Evolutionary conservation across 768 basidiomycete genomes (phyloP), one percentile per base, ranked within the genome.

Genomic region (Baorangia bicolor): DNA sequence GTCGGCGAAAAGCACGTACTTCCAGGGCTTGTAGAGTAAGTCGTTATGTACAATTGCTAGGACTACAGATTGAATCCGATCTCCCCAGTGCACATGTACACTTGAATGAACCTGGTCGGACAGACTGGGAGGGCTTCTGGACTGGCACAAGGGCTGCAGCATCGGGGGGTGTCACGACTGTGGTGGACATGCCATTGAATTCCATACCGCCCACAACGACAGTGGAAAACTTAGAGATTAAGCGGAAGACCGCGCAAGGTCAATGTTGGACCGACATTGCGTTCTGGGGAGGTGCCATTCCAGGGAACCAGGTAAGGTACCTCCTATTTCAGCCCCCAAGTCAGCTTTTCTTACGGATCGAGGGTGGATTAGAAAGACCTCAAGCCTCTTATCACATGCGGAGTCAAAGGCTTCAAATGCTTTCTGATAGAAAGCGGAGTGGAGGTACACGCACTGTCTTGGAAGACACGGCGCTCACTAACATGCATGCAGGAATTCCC

Each of bases 111-210:
- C 94, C 94, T 9, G 94, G 94, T 13, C 84, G 94, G 25, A 92
- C 92, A 3, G 85, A 88, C 55, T 97, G 94, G 94, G 94, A 97
- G 67, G 94, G 94, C 0, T 96, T 97, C 69, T 83, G 80, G 74
- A 91, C 92, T 0, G 94, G 93, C n/a, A 95, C 94, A 1, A 75
- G 78, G 51, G 96, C 96, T 20, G 96, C 96, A 2, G 84, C 86
- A 2, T 89, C 93, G 1, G 96, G 96, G 21, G 97, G 96, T 8
- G 85, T 98, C n/a, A 98, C 95, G 9, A 92, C 93, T 7, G 77
- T 98, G 21, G 87, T 98, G 31, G 97, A 98, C 74, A 99, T 98
- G 96, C 97, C 96, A 3, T 77, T 99, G 51, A 98, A 99, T 72
- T 96, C 94, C 2, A 91, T 98, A 51, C 96, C 96, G 1, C 94